Conservation (phyloP, 169 alveolate species). For the Cryptosporidium parvum region DNA sequence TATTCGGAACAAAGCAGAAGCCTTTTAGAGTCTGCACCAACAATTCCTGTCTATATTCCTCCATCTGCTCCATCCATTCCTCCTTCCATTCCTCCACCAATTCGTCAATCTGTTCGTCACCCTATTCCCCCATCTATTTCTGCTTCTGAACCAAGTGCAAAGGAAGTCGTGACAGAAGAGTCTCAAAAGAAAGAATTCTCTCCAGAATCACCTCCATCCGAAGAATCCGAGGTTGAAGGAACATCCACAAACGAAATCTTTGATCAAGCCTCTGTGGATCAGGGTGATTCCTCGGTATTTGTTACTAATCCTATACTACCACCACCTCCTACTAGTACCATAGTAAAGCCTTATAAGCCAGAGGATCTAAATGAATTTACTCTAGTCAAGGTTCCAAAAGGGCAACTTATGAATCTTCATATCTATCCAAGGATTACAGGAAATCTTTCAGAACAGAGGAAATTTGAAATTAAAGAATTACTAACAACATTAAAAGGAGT, state of each 20-base stretch:
- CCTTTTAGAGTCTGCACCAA: neutral
- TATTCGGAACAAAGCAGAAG: neutral
- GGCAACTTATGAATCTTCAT: conserved; percentile 3
- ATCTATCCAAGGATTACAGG: conserved; percentile 16
- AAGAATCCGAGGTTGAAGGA: neutral
- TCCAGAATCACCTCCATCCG: neutral
- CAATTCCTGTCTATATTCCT: neutral
- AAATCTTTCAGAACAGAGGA: conserved; percentile 22
- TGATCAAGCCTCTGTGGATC: conserved; percentile 11
- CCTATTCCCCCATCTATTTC: conserved; percentile 1
- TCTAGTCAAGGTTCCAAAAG: conserved; percentile 26
- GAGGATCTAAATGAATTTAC: conserved; percentile 56
- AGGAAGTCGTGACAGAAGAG: neutral
- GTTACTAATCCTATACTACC: neutral
- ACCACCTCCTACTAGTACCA: neutral
- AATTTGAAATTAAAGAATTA: conserved; percentile 36
- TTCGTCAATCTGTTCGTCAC: too few relatives aligned
- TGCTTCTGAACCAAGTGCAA: neutral
- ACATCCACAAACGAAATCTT: conserved; percentile 7
- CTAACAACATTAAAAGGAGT: conserved; percentile 31
- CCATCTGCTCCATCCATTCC: neutral
- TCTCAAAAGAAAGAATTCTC: neutral
- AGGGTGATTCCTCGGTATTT: neutral
- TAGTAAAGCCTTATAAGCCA: neutral
- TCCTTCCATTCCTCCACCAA: neutral